These are phyloP conservation scores for Apophysomyces trapeziformis DNA, from an alignment of 371 early-diverging fungal genomes.

Conservation along the genomic window DNA sequence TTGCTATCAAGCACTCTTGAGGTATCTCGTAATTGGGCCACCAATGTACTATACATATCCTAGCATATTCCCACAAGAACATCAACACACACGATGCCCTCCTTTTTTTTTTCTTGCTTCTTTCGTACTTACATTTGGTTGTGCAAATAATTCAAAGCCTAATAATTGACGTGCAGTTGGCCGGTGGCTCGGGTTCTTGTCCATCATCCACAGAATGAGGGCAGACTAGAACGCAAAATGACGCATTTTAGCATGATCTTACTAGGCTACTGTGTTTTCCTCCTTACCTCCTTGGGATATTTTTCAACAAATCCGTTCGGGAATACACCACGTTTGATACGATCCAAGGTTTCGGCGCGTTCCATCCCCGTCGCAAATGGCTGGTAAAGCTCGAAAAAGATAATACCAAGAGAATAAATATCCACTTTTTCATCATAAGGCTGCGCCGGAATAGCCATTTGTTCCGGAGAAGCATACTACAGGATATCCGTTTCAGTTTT, in stretches of 20 bases:
- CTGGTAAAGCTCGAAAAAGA: conserved; percentile 72
- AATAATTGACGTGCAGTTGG: conserved; percentile 80
- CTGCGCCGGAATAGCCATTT: conserved; percentile 63
- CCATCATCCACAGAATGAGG: conserved; percentile 79
- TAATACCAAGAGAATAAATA: conserved; percentile 74
- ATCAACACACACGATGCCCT: conserved; percentile 1
- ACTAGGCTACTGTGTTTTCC: conserved; percentile 7
- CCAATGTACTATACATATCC: conserved; percentile 26
- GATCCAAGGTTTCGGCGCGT: conserved; percentile 61
- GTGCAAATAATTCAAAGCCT: conserved; percentile 67
- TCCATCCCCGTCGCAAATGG: conserved; percentile 73
- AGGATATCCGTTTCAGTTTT: neutral
- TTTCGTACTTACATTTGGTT: conserved; percentile 13
- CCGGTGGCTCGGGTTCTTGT: conserved; percentile 67
- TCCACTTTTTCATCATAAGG: conserved; percentile 69
- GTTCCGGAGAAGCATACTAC: conserved; percentile 94
- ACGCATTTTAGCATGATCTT: neutral
- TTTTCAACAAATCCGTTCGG: conserved; percentile 74
- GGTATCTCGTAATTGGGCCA: conserved; percentile 28
- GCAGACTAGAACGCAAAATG: conserved; percentile 50
- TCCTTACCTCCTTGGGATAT: conserved; percentile 75
- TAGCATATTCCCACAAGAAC: neutral
- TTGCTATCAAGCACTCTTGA: conserved; percentile 29
- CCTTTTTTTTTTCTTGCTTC: neutral
- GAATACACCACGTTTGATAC: conserved; percentile 67